Conservation (phyloP, 2,329 filamentous ascomycete species). For the Penicillium capsulatum region DNA sequence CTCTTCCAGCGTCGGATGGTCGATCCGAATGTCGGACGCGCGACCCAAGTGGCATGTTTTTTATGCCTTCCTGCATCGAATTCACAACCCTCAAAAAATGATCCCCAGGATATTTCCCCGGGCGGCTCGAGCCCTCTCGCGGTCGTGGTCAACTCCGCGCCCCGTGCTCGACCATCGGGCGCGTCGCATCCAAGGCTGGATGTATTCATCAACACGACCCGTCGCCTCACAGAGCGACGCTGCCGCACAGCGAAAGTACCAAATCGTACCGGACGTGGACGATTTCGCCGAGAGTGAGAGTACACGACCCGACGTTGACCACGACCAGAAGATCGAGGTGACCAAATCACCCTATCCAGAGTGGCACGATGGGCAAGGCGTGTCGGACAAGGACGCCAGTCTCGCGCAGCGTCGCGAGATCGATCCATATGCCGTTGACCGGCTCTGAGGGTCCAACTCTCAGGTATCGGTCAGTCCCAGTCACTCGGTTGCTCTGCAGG, state of each 20-base stretch:
- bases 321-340: slow-evolving; percentile 23
- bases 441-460: slow-evolving; percentile 71
- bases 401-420: slow-evolving; percentile 55
- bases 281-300: slow-evolving; percentile 32
- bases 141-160: too few species aligned
- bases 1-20: background rate
- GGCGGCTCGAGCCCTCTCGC: too few species aligned
- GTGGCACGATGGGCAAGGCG: slow-evolving; percentile 27
- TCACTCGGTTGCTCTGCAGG: slow-evolving; percentile 74
- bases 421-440: slow-evolving; percentile 67
- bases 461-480: slow-evolving; percentile 81
- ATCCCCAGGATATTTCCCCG: too few species aligned
- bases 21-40: background rate
- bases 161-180: too few species aligned
- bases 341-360: slow-evolving; percentile 37
- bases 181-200: too few species aligned
- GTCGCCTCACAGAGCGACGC: slow-evolving; percentile 3
- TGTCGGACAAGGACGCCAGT: slow-evolving; percentile 13
- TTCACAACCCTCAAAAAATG: too few species aligned
- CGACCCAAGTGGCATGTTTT: too few species aligned
- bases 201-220: slow-evolving; percentile 1
- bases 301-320: slow-evolving; percentile 34
- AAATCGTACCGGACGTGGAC: slow-evolving; percentile 17
- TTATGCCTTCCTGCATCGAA: too few species aligned
- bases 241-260: slow-evolving; percentile 13